Evolutionary conservation across 768 basidiomycete genomes (phyloP).

Genomic region (Clitopilus hobsonii): DNA sequence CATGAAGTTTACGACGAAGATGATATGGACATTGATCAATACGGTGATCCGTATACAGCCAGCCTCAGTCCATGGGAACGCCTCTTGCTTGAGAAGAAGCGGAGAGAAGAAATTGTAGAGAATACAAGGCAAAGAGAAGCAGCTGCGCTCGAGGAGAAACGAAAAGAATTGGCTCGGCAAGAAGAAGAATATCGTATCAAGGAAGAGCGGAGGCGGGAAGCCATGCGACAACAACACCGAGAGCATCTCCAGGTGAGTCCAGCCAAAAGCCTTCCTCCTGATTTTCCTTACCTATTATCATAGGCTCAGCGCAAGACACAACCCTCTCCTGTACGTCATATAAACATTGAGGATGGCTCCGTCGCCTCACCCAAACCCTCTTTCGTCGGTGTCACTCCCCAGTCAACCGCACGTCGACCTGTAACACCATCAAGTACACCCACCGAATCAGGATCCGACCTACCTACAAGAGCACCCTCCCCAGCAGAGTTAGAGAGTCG

Average conservation of each 20-base stretch:
- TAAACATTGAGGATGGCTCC: neutral
- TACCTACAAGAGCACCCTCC: conserved; percentile 8
- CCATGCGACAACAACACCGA: conserved; percentile 12
- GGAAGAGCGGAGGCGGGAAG: conserved; percentile 11
- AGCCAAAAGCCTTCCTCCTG: neutral
- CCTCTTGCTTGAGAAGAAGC: conserved; percentile 24
- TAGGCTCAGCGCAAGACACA: neutral
- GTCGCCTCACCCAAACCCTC: neutral
- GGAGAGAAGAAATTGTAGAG: conserved; percentile 13
- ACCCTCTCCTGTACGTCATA: neutral
- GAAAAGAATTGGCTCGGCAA: conserved; percentile 7
- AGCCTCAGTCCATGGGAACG: conserved; percentile 24
- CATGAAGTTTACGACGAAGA: conserved; percentile 23
- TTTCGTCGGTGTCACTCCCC: neutral
- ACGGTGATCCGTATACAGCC: conserved; percentile 8
- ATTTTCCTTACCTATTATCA: neutral
- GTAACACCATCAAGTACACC: neutral
- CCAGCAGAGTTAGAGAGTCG: conserved; percentile 24
- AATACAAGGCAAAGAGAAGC: conserved; percentile 9
- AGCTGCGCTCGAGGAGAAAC: conserved; percentile 7
- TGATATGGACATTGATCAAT: conserved; percentile 25
- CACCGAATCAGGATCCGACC: conserved; percentile 6
- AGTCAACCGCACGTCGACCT: neutral
- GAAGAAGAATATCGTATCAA: conserved; percentile 9
- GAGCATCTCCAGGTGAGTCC: neutral